Percentiles rank a stretch among this genome's conserved stretches.
phyloP scores from a whole-genome alignment of 2,329 filamentous ascomycete species.

The Phialemonium atrogriseum region DNA sequence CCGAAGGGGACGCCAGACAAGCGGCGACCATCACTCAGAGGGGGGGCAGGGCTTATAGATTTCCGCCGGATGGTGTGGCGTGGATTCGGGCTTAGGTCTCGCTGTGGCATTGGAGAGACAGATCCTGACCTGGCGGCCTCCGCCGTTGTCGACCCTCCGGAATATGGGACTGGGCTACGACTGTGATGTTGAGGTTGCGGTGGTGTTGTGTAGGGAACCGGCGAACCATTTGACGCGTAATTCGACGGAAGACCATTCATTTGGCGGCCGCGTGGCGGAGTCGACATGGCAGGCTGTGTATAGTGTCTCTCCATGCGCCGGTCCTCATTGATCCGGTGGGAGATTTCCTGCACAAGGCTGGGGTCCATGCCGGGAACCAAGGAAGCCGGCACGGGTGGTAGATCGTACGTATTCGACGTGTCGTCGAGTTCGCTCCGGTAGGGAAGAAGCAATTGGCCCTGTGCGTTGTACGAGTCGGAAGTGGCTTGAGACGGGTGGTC shows the following conservation, averaged over 20 bases:
- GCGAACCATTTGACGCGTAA: slow-evolving; percentile 18
- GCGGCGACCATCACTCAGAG: slow-evolving; percentile 36
- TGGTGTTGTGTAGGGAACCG: slow-evolving; percentile 24
- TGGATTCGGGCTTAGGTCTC: slow-evolving; percentile 28
- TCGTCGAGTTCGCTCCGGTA: slow-evolving; percentile 28
- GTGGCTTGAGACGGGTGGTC: slow-evolving; percentile 6
- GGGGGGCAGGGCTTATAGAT: slow-evolving; percentile 65
- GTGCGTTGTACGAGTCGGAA: slow-evolving; percentile 11
- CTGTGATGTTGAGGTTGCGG: slow-evolving; percentile 38
- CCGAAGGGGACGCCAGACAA: slow-evolving; percentile 61
- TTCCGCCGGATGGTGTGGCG: slow-evolving; percentile 57
- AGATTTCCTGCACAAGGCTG: slow-evolving; percentile 44
- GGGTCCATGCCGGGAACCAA: slow-evolving; percentile 55
- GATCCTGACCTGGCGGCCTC: too few species aligned
- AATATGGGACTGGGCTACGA: slow-evolving; percentile 32
- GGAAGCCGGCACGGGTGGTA: slow-evolving; percentile 45
- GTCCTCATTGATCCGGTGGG: slow-evolving; percentile 49
- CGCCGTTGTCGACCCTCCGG: slow-evolving; percentile 22
- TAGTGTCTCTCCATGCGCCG: slow-evolving; percentile 39
- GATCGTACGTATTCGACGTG: slow-evolving; percentile 25
- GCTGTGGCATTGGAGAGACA: too few species aligned
- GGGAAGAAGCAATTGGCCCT: slow-evolving; percentile 19
- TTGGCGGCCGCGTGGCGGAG: slow-evolving; percentile 33
- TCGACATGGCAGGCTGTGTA: slow-evolving; percentile 28
- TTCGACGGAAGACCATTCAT: slow-evolving; percentile 20